Evolutionary conservation across 257 asterid species (phyloP), one percentile per base, ranked within the genome.

Genomic region (Solanum medicagineum): DNA sequence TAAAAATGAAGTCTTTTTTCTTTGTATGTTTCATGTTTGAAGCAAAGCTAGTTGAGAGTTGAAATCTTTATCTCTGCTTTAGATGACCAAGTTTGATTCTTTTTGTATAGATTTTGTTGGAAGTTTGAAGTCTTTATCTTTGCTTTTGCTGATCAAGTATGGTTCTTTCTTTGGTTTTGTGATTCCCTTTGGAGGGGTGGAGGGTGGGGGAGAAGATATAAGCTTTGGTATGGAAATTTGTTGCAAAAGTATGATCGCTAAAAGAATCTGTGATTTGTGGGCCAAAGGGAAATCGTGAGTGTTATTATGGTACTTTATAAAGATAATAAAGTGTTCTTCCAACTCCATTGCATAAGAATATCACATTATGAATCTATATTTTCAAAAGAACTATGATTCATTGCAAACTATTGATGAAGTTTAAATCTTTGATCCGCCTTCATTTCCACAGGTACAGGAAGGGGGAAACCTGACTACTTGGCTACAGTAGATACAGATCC

Each of bases 401-500:
- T 14, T 77, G 83, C n/a, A 32, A 77, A 26, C 8, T 4, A 77
- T 13, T 1, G 2, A 16, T 77, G 1, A 51, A 29, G 42, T 7
- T 53, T 79, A 44, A 44, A 15, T 20, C 29, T 29, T 83, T 42
- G 15, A 5, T 60, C n/a, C 1, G 6, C 17, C 3, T 77, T 69
- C 17, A 9, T 69, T 45, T 26, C 66, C 49, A 29, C 85, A 97
- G 99, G 98, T 68, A 92, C 92, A 17, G 98, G 97, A 84, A 94
- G 29, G 70, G 94, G 93, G 83, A 97, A 97, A 86, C 98, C 99
- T 4, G 99, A 97, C 88, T 97, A 97, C 89, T 88, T 97, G 69
- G 97, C 97, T n/a, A 97, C 99, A 0, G 94, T 97, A 80, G 99
- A 95, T 68, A 86, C 89, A 1, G 99, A 97, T 89, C 98, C 98